Conservation (phyloP, 305 asterid species). For the Solanum aculeatissimum region DNA sequence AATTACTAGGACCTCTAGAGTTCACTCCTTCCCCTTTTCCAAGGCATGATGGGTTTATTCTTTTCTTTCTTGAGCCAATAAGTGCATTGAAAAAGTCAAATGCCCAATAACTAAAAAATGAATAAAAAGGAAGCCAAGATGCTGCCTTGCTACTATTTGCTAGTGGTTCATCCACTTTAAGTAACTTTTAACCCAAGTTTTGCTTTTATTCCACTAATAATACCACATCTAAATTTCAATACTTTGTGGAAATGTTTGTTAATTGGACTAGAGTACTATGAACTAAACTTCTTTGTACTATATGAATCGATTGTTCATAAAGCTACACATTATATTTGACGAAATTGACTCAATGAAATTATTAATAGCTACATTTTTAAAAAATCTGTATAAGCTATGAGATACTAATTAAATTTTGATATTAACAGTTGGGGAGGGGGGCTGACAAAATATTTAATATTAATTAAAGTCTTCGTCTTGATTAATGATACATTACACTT, state of each 20-base stretch:
- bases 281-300: not conserved
- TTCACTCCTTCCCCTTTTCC: not conserved
- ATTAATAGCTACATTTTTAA: not conserved
- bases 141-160: slow-evolving; percentile 1
- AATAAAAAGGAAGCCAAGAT: not conserved
- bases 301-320: not conserved
- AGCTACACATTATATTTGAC: not conserved
- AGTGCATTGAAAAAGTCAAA: not conserved
- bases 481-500: not conserved
- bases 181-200: slow-evolving; percentile 23
- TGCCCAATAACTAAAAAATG: not conserved
- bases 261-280: not conserved
- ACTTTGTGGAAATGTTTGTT: not conserved
- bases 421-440: too few species aligned
- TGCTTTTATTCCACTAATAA: slow-evolving; percentile 16
- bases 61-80: not conserved
- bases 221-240: not conserved
- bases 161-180: slow-evolving; percentile 9
- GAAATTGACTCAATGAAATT: not conserved
- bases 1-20: too few species aligned
- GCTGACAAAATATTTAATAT: too few species aligned
- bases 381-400: not conserved
- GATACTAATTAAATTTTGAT: not conserved
- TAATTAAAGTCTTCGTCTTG: not conserved
- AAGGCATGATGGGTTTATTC: not conserved